Evolutionary conservation across 345 rosid species (phyloP), one percentile per base, ranked within the genome.

Genomic region (Euphorbia lathyris): DNA sequence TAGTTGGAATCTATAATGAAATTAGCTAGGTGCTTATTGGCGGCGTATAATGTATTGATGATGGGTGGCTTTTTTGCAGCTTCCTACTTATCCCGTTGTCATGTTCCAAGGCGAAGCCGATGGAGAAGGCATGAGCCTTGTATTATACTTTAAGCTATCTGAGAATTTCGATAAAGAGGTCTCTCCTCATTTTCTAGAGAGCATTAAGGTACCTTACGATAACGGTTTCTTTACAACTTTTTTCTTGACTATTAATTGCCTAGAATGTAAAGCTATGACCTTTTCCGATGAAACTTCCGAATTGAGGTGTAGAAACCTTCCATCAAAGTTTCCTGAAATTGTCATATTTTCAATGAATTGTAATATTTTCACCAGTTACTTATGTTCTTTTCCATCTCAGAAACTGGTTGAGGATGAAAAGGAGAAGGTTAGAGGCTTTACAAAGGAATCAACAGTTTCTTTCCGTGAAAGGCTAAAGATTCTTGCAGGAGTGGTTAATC

Each of bases 51-150:
- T 47, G 63, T 11, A 13, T 4, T 57, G 30, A 38, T 55, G 14
- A 11, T 60, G n/a, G 50, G 29, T 64, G 45, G 76, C 61, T 59
- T 23, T 65, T 47, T 59, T 26, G 63, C 84, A 84, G 88, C 77
- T 87, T 71, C 97, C 97, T 17, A 79, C 87, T 75, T 91, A 91
- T 85, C 90, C 91, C 17, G 79, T 86, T 11, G 74, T 81, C 40
- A 79, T 91, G 89, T 89, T 91, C 57, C 76, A 72, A 42, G 78
- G 86, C 14, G 86, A 88, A 27, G 25, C 48, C 29, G 88, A 92
- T 73, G 97, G 97, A 40, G 97, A 92, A 71, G 96, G 97, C 71
- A 86, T 89, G 84, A 89, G 93, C 78, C 88, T 89, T 69, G 96
- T 92, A 45, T 67, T 92, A 45, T 89, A 89, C 64, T 92, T 89